phyloP scores from a whole-genome alignment of 129 eudicot genomes.

The Lactuca saligna region DNA sequence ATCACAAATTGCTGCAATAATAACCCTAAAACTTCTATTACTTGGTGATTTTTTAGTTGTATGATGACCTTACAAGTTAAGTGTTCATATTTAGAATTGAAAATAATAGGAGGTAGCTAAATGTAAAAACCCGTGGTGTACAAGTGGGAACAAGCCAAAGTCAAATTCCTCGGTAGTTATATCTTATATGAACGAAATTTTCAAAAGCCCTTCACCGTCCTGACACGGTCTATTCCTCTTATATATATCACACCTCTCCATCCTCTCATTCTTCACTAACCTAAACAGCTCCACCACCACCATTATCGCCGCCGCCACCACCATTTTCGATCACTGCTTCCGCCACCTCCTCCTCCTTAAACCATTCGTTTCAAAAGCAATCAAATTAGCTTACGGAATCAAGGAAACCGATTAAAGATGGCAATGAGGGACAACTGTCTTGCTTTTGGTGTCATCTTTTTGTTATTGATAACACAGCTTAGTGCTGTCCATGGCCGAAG shows the following conservation, averaged over 20 bases:
- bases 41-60: neutral
- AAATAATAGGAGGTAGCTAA: constrained; percentile 17
- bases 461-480: constrained; percentile 18
- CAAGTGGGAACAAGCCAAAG: constrained; percentile 12
- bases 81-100: neutral
- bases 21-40: too few relatives aligned
- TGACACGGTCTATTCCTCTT: constrained; percentile 24
- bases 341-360: neutral
- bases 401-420: neutral
- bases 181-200: constrained; percentile 11
- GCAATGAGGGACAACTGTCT: constrained; percentile 11
- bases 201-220: constrained; percentile 19
- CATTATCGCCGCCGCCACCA: neutral
- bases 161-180: constrained; percentile 25
- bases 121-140: neutral
- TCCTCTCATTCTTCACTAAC: constrained; percentile 10
- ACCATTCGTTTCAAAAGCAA: neutral
- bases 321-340: neutral
- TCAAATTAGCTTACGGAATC: neutral
- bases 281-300: neutral
- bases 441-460: constrained; percentile 7
- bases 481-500: constrained; percentile 20
- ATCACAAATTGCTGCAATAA: too few relatives aligned
- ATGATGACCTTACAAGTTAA: neutral
- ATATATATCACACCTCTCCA: constrained; percentile 3